Evolutionary conservation across 2,329 filamentous ascomycete genomes (phyloP).

Genomic region (Pseudogymnoascus sp.): DNA sequence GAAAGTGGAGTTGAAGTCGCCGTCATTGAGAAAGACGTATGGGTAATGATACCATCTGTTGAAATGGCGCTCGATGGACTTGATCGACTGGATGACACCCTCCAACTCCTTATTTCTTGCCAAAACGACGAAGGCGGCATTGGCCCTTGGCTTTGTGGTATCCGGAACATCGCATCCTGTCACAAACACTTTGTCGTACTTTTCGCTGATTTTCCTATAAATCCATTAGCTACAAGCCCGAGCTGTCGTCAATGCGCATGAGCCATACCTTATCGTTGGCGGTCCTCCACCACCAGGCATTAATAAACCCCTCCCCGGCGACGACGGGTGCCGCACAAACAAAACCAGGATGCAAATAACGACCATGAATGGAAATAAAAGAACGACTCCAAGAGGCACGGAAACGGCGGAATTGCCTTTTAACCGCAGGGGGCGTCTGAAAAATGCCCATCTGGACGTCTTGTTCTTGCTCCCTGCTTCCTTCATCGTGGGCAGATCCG

Average conservation of each 20-base stretch:
- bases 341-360: slow-evolving; percentile 85
- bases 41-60: slow-evolving; percentile 98
- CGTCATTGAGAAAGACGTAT: slow-evolving; percentile 97
- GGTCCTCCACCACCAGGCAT: slow-evolving; percentile 76
- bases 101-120: slow-evolving; percentile 95
- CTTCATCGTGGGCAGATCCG: slow-evolving; percentile 37
- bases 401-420: slow-evolving; percentile 88
- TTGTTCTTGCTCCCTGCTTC: slow-evolving; percentile 36
- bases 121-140: slow-evolving; percentile 91
- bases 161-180: slow-evolving; percentile 81
- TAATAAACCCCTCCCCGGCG: slow-evolving; percentile 65
- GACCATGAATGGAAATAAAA: slow-evolving; percentile 87
- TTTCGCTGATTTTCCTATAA: slow-evolving; percentile 86
- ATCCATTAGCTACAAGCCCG: neutral
- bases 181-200: slow-evolving; percentile 93
- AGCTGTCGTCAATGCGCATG: neutral
- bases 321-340: slow-evolving; percentile 80
- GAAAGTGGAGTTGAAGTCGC: slow-evolving; percentile 92
- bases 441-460: slow-evolving; percentile 61
- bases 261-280: slow-evolving; percentile 71
- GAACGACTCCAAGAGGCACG: slow-evolving; percentile 82
- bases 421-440: slow-evolving; percentile 78
- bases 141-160: slow-evolving; percentile 71
- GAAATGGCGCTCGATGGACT: slow-evolving; percentile 97
- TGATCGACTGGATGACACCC: slow-evolving; percentile 91